Conservation (phyloP, 352 stramenopile species). For the Phytophthora sojae region DNA sequence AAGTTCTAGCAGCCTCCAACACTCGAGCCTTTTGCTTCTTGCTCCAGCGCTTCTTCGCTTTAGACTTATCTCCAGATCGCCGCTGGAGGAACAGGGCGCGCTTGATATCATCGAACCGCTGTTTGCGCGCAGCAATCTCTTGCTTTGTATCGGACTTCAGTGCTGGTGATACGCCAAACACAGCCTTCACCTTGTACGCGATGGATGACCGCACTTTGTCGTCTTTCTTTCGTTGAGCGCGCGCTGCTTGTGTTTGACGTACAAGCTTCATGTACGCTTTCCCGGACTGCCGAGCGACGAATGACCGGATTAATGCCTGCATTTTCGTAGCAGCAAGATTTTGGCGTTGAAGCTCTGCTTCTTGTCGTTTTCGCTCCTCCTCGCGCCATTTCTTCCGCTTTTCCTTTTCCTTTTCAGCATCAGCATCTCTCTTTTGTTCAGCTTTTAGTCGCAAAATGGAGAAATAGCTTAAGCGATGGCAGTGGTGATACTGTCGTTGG, state of each 20-base stretch:
- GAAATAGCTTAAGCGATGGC: slow-evolving; percentile 71
- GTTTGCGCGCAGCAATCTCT: slow-evolving; percentile 44
- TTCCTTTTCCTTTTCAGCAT: slow-evolving; percentile 48
- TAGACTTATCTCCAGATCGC: slow-evolving; percentile 11
- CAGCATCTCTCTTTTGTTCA: slow-evolving; percentile 40
- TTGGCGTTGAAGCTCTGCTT: slow-evolving; percentile 24
- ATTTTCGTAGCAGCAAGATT: slow-evolving; percentile 51
- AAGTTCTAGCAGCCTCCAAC: slow-evolving; percentile 50
- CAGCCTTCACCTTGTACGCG: slow-evolving; percentile 48
- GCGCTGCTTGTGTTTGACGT: slow-evolving; percentile 52
- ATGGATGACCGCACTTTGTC: slow-evolving; percentile 47
- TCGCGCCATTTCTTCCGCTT: slow-evolving; percentile 33
- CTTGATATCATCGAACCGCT: slow-evolving; percentile 56
- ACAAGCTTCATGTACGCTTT: slow-evolving; percentile 64
- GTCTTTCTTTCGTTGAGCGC: slow-evolving; percentile 54
- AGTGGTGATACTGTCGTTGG: slow-evolving; percentile 62
- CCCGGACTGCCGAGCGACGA: slow-evolving; percentile 40
- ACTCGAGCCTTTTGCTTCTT: slow-evolving; percentile 43
- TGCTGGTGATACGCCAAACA: slow-evolving; percentile 44
- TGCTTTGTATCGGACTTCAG: slow-evolving; percentile 69
- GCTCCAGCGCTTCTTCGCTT: slow-evolving; percentile 56
- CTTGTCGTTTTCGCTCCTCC: slow-evolving; percentile 30
- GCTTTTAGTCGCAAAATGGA: slow-evolving; percentile 65
- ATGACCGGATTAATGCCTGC: slow-evolving; percentile 48
- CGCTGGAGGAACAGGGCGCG: slow-evolving; percentile 57